A percentile compares a stretch with the other conserved stretches of the same genome.
Conservation (phyloP, 108 stramenopile genomes). For the Aurantiochytrium sp. region DNA sequence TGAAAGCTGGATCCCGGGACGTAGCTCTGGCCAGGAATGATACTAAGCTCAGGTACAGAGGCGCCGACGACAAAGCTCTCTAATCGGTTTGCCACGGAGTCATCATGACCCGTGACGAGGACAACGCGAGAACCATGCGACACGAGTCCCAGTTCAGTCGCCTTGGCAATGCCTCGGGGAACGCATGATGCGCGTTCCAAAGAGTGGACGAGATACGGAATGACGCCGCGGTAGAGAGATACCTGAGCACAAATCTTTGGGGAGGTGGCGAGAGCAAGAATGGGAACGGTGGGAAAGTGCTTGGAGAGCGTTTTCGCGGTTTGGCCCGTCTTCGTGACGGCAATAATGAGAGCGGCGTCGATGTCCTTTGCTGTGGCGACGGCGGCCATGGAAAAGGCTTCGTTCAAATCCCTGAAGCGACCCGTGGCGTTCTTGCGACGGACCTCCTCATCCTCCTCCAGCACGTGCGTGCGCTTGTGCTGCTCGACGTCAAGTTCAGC, state of each 20-base stretch:
- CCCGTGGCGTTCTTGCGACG: neutral
- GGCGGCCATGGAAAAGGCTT: slow-evolving; percentile 87
- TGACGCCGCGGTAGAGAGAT: slow-evolving; percentile 28
- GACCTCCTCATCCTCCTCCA: neutral
- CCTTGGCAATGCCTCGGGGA: slow-evolving; percentile 33
- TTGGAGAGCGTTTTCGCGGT: slow-evolving; percentile 88
- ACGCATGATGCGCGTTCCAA: slow-evolving; percentile 23
- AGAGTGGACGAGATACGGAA: slow-evolving; percentile 15
- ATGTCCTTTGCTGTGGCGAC: slow-evolving; percentile 92
- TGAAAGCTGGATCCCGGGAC: neutral
- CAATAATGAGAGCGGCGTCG: slow-evolving; percentile 75
- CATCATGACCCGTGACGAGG: slow-evolving; percentile 26
- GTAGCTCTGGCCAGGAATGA: neutral
- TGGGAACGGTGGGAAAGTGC: slow-evolving; percentile 71
- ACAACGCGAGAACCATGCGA: slow-evolving; percentile 20
- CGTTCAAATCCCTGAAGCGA: slow-evolving; percentile 26
- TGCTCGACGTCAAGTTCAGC: slow-evolving; percentile 53
- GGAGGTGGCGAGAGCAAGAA: slow-evolving; percentile 22
- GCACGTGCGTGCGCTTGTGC: neutral
- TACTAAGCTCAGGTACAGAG: neutral
- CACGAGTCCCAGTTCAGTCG: slow-evolving; percentile 29
- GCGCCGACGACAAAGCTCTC: slow-evolving; percentile 31
- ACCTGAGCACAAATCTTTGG: slow-evolving; percentile 25
- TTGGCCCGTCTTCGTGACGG: slow-evolving; percentile 80
- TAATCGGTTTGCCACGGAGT: slow-evolving; percentile 21